Evolutionary conservation across 2,329 filamentous ascomycete genomes (phyloP).

Genomic region (Aotearoamyces nothofagi): DNA sequence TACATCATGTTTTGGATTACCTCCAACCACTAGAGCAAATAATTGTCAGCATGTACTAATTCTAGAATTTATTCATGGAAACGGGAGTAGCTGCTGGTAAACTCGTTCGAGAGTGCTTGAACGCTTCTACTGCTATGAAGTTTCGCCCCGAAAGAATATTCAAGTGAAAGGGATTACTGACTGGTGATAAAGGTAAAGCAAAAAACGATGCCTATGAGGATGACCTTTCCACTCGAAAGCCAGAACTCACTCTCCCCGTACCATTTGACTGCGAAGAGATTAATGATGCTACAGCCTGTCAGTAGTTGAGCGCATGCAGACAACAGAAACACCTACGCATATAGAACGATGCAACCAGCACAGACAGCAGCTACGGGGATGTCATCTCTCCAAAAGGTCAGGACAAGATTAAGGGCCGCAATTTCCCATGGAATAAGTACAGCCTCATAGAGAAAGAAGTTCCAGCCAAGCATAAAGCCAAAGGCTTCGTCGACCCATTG

Average conservation of each 20-base stretch:
- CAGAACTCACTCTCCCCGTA: conserved; percentile 57
- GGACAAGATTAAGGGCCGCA: conserved; percentile 35
- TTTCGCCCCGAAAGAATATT: too few relatives aligned
- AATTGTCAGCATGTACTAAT: too few relatives aligned
- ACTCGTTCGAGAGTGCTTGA: conserved; percentile 23
- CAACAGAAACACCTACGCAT: conserved; percentile 29
- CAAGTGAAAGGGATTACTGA: too few relatives aligned
- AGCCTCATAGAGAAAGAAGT: conserved; percentile 33
- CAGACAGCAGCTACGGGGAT: conserved; percentile 27
- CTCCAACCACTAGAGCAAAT: conserved; percentile 73
- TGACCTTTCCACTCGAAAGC: conserved; percentile 42
- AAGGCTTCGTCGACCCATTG: conserved; percentile 38
- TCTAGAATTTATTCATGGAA: too few relatives aligned
- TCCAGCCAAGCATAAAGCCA: conserved; percentile 37
- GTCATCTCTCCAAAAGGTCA: conserved; percentile 32
- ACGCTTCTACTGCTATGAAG: conserved; percentile 9
- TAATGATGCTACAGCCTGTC: conserved; percentile 26
- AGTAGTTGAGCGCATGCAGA: too few relatives aligned
- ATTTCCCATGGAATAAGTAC: conserved; percentile 37
- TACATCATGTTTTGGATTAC: conserved; percentile 52
- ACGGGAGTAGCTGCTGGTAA: too few relatives aligned
- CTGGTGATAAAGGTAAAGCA: conserved; percentile 66
- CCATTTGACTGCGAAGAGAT: conserved; percentile 39
- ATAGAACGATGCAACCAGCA: conserved; percentile 22
- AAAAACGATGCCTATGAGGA: conserved; percentile 49